Conservation (phyloP, 2,329 filamentous ascomycete genomes). For the Dactylellina drechsleri region DNA sequence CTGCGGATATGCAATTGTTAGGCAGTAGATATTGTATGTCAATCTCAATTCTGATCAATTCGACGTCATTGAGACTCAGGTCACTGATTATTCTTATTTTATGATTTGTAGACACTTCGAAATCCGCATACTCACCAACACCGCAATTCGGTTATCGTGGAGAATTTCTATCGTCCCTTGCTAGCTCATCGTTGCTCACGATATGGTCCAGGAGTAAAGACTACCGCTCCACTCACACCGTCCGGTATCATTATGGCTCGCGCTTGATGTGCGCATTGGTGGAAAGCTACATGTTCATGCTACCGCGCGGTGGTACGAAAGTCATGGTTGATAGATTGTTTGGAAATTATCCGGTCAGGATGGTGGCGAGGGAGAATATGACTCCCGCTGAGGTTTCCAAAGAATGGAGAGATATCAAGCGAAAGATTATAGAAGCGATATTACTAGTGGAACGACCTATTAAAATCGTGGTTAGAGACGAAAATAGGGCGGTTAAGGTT, state of each 20-base stretch:
- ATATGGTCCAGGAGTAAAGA: slow-evolving; percentile 76
- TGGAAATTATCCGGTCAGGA: slow-evolving; percentile 57
- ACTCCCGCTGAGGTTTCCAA: slow-evolving; percentile 44
- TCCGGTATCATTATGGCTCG: slow-evolving; percentile 55
- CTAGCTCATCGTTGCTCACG: slow-evolving; percentile 77
- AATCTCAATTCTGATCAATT: not conserved
- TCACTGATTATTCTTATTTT: slow-evolving; percentile 19
- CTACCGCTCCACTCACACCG: slow-evolving; percentile 64
- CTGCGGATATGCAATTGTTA: slow-evolving; percentile 71
- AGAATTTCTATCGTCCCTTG: slow-evolving; percentile 73
- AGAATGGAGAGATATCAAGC: slow-evolving; percentile 55
- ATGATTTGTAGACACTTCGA: slow-evolving; percentile 76
- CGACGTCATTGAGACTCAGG: not conserved
- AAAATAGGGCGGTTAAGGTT: slow-evolving; percentile 39
- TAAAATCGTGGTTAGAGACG: slow-evolving; percentile 54
- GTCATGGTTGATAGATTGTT: slow-evolving; percentile 57
- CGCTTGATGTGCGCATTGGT: slow-evolving; percentile 43
- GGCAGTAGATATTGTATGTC: slow-evolving; percentile 67
- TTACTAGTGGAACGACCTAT: not conserved
- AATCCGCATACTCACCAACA: slow-evolving; percentile 64
- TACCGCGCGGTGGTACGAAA: slow-evolving; percentile 62
- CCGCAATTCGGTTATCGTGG: slow-evolving; percentile 67
- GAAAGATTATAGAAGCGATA: slow-evolving; percentile 52
- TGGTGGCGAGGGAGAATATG: slow-evolving; percentile 54
- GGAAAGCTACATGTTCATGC: slow-evolving; percentile 68